These are phyloP conservation scores for Tulasnella sp. DNA, from an alignment of 768 basidiomycete species.

Conservation along the genomic window DNA sequence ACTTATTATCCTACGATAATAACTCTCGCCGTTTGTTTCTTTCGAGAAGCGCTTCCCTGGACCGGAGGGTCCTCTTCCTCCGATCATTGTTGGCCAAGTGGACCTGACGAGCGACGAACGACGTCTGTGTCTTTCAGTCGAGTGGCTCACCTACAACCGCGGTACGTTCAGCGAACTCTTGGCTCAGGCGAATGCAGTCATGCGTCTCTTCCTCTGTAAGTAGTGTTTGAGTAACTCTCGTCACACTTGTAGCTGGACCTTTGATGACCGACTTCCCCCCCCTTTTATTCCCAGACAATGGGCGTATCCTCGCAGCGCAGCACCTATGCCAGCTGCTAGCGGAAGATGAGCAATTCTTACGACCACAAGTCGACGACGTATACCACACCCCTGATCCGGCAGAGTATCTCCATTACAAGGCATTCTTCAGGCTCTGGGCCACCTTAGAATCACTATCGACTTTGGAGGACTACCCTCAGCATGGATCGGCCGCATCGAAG, in stretches of 20 bases:
- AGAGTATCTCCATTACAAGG: slow-evolving; percentile 29
- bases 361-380: too few relatives aligned
- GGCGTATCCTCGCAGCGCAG: slow-evolving; percentile 59
- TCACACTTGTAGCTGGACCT: not conserved
- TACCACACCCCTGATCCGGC: too few relatives aligned
- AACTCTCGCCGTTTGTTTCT: slow-evolving; percentile 10
- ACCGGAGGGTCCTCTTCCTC: slow-evolving; percentile 47
- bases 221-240: slow-evolving; percentile 1
- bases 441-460: slow-evolving; percentile 9
- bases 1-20: too few relatives aligned
- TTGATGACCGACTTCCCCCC: not conserved
- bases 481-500: slow-evolving; percentile 11
- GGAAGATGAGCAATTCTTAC: slow-evolving; percentile 29
- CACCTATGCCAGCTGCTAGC: slow-evolving; percentile 50
- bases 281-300: slow-evolving; percentile 41
- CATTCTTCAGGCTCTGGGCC: slow-evolving; percentile 65
- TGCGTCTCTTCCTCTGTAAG: slow-evolving; percentile 83
- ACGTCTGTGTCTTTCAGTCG: slow-evolving; percentile 72
- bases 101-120: slow-evolving; percentile 44
- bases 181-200: slow-evolving; percentile 75
- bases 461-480: slow-evolving; percentile 15
- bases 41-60: slow-evolving; percentile 38
- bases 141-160: slow-evolving; percentile 80
- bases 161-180: slow-evolving; percentile 68
- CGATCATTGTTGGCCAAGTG: slow-evolving; percentile 45